Evolutionary conservation across 176 grass and related monocot species (phyloP).

Genomic region (Oryza longistaminata): DNA sequence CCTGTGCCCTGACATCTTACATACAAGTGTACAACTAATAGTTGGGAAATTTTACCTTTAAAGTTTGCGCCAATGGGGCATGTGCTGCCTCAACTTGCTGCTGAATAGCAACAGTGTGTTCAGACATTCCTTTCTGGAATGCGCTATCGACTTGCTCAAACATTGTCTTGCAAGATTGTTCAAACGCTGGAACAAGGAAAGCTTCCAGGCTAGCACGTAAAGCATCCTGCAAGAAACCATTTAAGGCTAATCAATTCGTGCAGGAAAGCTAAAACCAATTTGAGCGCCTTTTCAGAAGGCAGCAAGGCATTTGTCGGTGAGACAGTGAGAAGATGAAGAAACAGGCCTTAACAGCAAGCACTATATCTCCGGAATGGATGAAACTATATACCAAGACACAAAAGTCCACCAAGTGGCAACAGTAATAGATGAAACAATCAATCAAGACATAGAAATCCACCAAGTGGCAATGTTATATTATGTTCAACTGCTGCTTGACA

Average conservation of each 20-base stretch:
- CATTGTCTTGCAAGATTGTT: constrained; percentile 88
- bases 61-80: constrained; percentile 77
- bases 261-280: constrained; percentile 13
- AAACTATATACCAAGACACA: constrained; percentile 8
- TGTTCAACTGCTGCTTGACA: constrained; percentile 3
- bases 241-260: constrained; percentile 26
- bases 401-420: neutral
- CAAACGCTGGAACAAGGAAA: constrained; percentile 88
- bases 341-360: constrained; percentile 9
- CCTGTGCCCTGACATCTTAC: constrained; percentile 9
- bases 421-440: constrained; percentile 2
- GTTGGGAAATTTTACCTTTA: constrained; percentile 55
- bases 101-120: constrained; percentile 78
- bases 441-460: neutral
- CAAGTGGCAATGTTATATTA: neutral
- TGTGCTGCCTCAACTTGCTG: constrained; percentile 84
- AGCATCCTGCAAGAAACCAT: constrained; percentile 65
- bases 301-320: neutral
- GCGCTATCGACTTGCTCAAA: constrained; percentile 95
- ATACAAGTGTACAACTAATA: constrained; percentile 12
- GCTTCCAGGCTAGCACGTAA: constrained; percentile 75
- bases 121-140: constrained; percentile 98
- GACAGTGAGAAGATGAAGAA: neutral
- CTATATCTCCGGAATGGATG: neutral
- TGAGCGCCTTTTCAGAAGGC: neutral